A percentile compares a stretch with the other conserved stretches of the same genome.
phyloP scores from a whole-genome alignment of 768 basidiomycete genomes.

The Austroboletus festivus region DNA sequence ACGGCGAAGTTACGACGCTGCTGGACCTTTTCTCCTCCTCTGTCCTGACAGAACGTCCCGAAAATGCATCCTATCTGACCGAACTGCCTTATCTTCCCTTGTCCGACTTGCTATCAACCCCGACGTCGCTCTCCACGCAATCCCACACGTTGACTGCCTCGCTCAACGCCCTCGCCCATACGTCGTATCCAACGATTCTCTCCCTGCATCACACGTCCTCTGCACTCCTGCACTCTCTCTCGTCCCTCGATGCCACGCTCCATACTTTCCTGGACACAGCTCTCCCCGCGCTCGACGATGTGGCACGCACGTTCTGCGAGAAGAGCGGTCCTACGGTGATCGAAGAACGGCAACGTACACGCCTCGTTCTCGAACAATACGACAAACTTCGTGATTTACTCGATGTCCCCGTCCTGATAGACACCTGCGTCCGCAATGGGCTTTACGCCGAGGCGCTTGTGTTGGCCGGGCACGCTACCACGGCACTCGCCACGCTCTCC shows the following conservation, averaged over 20 bases:
- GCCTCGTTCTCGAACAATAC: slow-evolving; percentile 88
- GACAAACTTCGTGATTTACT: slow-evolving; percentile 91
- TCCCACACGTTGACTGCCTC: slow-evolving; percentile 85
- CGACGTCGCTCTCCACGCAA: slow-evolving; percentile 74
- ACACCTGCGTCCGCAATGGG: slow-evolving; percentile 90
- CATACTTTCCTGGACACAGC: slow-evolving; percentile 59
- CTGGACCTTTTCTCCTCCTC: slow-evolving; percentile 26
- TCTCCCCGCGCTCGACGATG: slow-evolving; percentile 74
- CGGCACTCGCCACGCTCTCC: slow-evolving; percentile 40
- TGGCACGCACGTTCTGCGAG: slow-evolving; percentile 67
- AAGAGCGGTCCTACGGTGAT: slow-evolving; percentile 70
- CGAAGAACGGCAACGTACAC: slow-evolving; percentile 68
- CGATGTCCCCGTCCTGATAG: slow-evolving; percentile 86
- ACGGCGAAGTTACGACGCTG: slow-evolving; percentile 23
- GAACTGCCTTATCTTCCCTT: slow-evolving; percentile 67
- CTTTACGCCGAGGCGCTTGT: slow-evolving; percentile 91
- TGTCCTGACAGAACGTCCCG: slow-evolving; percentile 13
- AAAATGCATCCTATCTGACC: slow-evolving; percentile 52
- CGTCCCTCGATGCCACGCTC: slow-evolving; percentile 73
- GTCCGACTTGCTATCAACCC: slow-evolving; percentile 66
- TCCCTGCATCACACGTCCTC: slow-evolving; percentile 81
- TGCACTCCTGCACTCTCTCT: slow-evolving; percentile 68
- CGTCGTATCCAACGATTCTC: slow-evolving; percentile 89
- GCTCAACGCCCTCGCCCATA: slow-evolving; percentile 83
- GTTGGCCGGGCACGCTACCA: slow-evolving; percentile 67